These are phyloP conservation scores for Thymus mandschuricus DNA, from an alignment of 257 asterid genomes.

Conservation along the genomic window DNA sequence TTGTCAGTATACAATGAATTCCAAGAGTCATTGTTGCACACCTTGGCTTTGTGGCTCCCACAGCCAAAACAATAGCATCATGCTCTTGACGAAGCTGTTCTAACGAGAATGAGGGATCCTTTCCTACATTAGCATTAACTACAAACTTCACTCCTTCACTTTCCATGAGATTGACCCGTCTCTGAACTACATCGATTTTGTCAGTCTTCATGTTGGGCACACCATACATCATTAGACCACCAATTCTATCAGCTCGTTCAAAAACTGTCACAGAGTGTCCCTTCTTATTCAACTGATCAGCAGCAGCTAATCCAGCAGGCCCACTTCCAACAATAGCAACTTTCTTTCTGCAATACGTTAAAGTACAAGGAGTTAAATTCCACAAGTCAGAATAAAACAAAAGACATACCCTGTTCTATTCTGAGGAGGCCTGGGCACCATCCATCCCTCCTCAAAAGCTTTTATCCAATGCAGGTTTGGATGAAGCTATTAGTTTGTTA, in stretches of 20 bases:
- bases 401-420: conserved; percentile 73
- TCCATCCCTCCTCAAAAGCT: conserved; percentile 96
- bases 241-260: no score
- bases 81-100: conserved; percentile 74
- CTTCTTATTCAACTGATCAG: no score
- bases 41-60: conserved; percentile 98
- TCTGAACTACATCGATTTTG: no score
- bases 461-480: conserved; percentile 80
- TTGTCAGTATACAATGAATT: no score
- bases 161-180: conserved; percentile 94
- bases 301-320: no score
- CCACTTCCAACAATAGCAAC: no score
- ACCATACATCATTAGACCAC: no score
- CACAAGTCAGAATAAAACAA: not conserved
- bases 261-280: no score
- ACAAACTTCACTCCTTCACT: conserved; percentile 90
- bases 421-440: conserved; percentile 97
- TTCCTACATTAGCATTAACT: conserved; percentile 84
- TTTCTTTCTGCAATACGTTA: no score
- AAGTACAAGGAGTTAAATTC: conserved; percentile 1
- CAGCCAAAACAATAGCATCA: conserved; percentile 90
- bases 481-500: conserved; percentile 66
- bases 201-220: no score
- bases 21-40: conserved; percentile 32
- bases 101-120: conserved; percentile 66